Base-by-base conservation (phyloP, 441 rosid genomes). In the Erodium trifolium region DNA sequence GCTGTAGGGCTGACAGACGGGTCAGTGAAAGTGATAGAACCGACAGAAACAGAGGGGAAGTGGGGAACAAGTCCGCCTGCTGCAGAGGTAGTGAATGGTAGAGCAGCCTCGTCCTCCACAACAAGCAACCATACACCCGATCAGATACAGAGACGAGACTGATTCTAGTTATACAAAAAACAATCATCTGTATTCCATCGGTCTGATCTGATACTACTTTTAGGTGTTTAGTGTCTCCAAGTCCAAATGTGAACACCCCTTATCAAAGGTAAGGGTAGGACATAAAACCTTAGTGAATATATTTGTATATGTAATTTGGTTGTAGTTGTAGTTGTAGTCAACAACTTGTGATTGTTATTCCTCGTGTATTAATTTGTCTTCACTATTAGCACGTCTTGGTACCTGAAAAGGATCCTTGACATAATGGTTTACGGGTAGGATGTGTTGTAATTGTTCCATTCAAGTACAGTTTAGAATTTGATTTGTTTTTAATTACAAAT, bases 71-170 rank as follows among this genome's bases (percentile, higher is more conserved):
- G 70, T 66, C 90, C 91, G 0, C 90, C 95, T 0, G 68, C 63
- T 3, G 91, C 88, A 75, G 84, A 84, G 8, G 89, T 77, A n/a
- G 73, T 86, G 67, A 85, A 72, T 19, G 82, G 87, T 14, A 78
- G 85, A 71, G 79, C 92, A 9, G 77, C 92, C 4, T 87, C 96
- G 3, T 84, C 97, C 5, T 86, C 96, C 2, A 83, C 85, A 12
- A 84, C 92, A 55, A 88, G 92, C 83, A 89, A 84, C 86, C 93
- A 87, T 82, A 80, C 86, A 11, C 84, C 84, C 0, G 97, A 89
- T 79, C 90, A 83, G 72, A 68, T 79, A 41, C 91, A 83, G 63
- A 85, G 87, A 82, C 90, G 80, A 89, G 72, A 69, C 45, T 27
- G 14, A 34, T 69, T 74, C 67, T 4, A 37, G 34, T 31, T 31